Conservation (phyloP, 257 asterid genomes). For the Paraleonurus japonicus region DNA sequence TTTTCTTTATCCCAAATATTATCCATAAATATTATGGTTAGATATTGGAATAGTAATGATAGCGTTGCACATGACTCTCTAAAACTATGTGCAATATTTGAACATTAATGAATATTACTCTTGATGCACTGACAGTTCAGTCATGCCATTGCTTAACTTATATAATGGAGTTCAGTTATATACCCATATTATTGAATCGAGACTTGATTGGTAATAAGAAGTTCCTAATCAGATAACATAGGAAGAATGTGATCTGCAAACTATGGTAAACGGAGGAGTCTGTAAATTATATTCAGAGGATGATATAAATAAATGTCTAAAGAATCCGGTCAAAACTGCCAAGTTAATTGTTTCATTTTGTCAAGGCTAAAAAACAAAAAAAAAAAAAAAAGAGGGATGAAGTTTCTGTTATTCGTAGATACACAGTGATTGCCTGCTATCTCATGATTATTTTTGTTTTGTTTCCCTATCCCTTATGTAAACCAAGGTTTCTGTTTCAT, state of each 20-base stretch:
- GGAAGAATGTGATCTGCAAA: background rate
- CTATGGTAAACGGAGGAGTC: background rate
- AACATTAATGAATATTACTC: background rate
- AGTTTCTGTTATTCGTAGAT: background rate
- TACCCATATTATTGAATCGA: background rate
- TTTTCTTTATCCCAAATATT: background rate
- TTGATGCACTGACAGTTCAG: background rate
- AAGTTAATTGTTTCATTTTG: background rate
- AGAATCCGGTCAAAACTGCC: background rate
- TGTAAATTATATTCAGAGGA: background rate
- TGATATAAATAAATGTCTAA: background rate
- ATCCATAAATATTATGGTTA: background rate
- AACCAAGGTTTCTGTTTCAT: background rate
- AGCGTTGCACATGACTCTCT: background rate
- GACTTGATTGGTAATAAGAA: background rate
- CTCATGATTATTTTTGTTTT: background rate
- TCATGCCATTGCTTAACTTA: background rate
- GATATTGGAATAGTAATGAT: conserved; percentile 2
- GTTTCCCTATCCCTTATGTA: background rate
- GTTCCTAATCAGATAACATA: background rate
- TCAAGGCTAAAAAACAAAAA: background rate
- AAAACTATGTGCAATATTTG: background rate
- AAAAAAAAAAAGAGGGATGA: background rate
- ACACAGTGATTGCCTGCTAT: background rate
- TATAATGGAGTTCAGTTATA: background rate